Base-by-base conservation (phyloP, 192 early-diverging fungal species). In the Coemansia sp. region DNA sequence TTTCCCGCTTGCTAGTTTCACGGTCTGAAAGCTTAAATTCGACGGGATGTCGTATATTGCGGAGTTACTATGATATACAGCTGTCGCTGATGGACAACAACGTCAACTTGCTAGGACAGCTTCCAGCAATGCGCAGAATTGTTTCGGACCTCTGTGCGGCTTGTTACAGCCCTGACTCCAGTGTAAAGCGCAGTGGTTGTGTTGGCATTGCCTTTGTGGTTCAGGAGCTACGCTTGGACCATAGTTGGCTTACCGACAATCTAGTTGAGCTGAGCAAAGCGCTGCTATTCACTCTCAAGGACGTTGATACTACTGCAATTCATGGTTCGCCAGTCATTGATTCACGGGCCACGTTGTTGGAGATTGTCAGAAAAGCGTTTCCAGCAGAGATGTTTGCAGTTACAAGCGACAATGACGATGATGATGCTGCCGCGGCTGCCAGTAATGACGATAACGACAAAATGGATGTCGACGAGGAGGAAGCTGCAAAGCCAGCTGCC, bases 231-330 rank as follows among this genome's bases (percentile, higher is more conserved):
- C 83, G 89, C 18, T 78, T 99, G 69, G 91, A 93, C 6, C 81
- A 82, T 14, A 76, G 83, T 28, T 99, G 97, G 97, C 87, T 97
- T 80, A 66, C 91, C n/a, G 89, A 90, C 28, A 93, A 94, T 64
- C 87, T 96, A 51, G 67, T 98, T 8, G 97, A 98, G 56, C 94
- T 97, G 62, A 88, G 92, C 60, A 90, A 91, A 56, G 88, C 93
- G 1, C 66, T 99, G 14, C 66, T 99, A 5, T 98, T 93, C 57
- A 89, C 98, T 15, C 84, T 99, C 10, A 98, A 99, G 75, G 96
- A 96, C 64, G 77, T 72, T 64, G 58, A 55, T 36, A 11, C 64
- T 14, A 76, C 40, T 48, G 60, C 49, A 2, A 41, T 76, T 8
- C 59, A 61, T 3, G 30, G 63, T 38, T 36, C 41, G 2, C 46